phyloP scores from a whole-genome alignment of 2,329 filamentous ascomycete species.

The Pseudocercospora vitis region DNA sequence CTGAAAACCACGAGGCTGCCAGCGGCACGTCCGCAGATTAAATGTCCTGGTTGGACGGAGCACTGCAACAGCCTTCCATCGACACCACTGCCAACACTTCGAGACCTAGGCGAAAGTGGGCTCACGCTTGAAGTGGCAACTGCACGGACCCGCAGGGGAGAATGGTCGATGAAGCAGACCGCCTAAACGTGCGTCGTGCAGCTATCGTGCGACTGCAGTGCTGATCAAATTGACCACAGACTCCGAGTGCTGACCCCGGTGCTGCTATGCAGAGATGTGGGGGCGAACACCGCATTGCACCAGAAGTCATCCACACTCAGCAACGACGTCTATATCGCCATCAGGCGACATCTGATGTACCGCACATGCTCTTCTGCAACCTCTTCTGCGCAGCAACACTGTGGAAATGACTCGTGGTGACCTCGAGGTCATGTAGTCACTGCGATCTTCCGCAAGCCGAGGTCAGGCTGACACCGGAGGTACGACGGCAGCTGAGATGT shows the following conservation, averaged over 20 bases:
- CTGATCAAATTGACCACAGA: background rate
- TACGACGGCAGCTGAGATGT: background rate
- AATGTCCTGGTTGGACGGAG: slow-evolving; percentile 3
- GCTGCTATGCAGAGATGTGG: background rate
- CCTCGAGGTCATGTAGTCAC: background rate
- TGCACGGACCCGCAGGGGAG: background rate
- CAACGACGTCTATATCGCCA: background rate
- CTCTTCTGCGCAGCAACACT: too few species aligned
- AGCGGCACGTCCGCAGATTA: background rate
- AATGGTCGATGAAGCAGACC: background rate
- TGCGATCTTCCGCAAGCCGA: background rate
- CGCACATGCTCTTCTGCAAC: background rate
- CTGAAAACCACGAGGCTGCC: slow-evolving; percentile 3
- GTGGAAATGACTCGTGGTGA: too few species aligned
- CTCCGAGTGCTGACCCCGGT: background rate
- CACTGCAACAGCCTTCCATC: background rate
- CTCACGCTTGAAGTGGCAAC: background rate
- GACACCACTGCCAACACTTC: too few species aligned
- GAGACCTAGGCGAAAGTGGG: background rate
- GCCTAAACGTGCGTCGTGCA: background rate
- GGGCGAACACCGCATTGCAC: background rate
- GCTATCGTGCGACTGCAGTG: slow-evolving; percentile 2
- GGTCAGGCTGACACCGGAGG: background rate
- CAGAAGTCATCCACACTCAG: background rate
- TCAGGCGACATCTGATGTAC: background rate